phyloP scores from a whole-genome alignment of 139 green algal species.

The Chlamydomonas sphaeroides region DNA sequence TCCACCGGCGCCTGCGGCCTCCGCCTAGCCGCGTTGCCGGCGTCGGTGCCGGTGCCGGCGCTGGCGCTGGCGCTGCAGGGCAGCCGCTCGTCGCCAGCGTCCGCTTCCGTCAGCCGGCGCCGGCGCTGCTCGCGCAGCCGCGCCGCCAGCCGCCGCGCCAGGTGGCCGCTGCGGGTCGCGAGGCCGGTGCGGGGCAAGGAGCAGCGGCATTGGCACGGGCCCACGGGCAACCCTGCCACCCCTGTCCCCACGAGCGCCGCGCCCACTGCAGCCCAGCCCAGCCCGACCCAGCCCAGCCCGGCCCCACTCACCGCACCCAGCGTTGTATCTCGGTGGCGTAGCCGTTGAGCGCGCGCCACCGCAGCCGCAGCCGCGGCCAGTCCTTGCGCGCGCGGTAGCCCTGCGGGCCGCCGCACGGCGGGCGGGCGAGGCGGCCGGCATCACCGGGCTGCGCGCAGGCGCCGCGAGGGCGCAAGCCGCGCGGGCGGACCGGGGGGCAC shows the following conservation, averaged over 20 bases:
- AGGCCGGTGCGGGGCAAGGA: too few relatives aligned
- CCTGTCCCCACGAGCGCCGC: neutral
- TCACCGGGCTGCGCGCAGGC: too few relatives aligned
- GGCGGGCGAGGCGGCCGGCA: too few relatives aligned
- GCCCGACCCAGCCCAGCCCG: too few relatives aligned
- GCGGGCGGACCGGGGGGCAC: too few relatives aligned
- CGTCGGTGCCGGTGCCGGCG: neutral
- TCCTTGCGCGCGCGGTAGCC: conserved; percentile 35
- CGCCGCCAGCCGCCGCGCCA: neutral
- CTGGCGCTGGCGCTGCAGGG: neutral
- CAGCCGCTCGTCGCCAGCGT: neutral
- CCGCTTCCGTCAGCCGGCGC: too few relatives aligned
- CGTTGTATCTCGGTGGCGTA: conserved; percentile 35
- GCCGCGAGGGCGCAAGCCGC: too few relatives aligned
- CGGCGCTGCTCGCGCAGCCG: neutral
- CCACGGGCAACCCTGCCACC: too few relatives aligned
- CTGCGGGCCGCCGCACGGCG: neutral
- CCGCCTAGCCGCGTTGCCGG: too few relatives aligned
- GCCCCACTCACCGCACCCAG: conserved; percentile 24
- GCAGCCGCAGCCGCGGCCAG: conserved; percentile 28
- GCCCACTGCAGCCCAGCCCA: neutral
- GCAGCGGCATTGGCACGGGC: neutral
- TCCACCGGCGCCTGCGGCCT: too few relatives aligned
- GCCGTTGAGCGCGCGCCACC: conserved; percentile 30
- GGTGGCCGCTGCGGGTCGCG: conserved; percentile 9